A percentile compares a stretch with the other conserved stretches of the same genome.
phyloP scores from a whole-genome alignment of 2,329 filamentous ascomycete genomes.

The Paraphaeosphaeria minitans region DNA sequence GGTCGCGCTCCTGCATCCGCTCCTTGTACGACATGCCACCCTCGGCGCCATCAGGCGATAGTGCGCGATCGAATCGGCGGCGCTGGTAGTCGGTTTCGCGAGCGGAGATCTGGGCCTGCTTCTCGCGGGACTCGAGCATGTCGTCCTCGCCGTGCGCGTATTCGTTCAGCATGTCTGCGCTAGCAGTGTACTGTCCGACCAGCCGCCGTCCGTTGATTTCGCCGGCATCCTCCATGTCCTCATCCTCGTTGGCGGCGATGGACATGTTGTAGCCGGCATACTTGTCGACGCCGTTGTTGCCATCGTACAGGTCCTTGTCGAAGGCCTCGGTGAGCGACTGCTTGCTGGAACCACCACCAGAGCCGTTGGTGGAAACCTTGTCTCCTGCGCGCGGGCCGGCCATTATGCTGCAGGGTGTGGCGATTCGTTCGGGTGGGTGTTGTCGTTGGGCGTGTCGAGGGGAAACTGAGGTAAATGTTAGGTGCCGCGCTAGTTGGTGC shows the following conservation, averaged over 20 bases:
- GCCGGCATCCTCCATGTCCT: conserved; percentile 76
- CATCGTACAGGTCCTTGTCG: conserved; percentile 86
- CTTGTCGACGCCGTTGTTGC: conserved; percentile 74
- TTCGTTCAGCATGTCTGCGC: conserved; percentile 89
- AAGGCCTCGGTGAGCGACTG: conserved; percentile 87
- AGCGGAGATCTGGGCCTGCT: conserved; percentile 87
- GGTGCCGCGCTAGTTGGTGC: neutral
- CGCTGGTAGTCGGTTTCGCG: conserved; percentile 98
- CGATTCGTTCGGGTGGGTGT: conserved; percentile 7
- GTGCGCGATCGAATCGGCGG: conserved; percentile 80
- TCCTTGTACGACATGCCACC: conserved; percentile 86
- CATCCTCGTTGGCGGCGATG: conserved; percentile 78
- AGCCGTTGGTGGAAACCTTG: conserved; percentile 81
- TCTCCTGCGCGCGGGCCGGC: conserved; percentile 55
- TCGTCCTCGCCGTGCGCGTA: conserved; percentile 92
- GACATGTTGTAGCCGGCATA: conserved; percentile 91
- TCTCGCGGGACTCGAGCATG: conserved; percentile 81
- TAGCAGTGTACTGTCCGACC: conserved; percentile 95
- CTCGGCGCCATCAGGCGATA: conserved; percentile 78
- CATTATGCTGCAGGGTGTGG: conserved; percentile 38
- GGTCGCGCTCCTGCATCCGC: conserved; percentile 85
- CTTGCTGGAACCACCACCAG: conserved; percentile 81
- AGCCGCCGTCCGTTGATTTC: conserved; percentile 72
- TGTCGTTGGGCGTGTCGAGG: conserved; percentile 12
- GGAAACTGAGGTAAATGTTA: conserved; percentile 7